These are phyloP conservation scores for Prunus campanulata DNA, from an alignment of 306 rosid species.

Conservation along the genomic window DNA sequence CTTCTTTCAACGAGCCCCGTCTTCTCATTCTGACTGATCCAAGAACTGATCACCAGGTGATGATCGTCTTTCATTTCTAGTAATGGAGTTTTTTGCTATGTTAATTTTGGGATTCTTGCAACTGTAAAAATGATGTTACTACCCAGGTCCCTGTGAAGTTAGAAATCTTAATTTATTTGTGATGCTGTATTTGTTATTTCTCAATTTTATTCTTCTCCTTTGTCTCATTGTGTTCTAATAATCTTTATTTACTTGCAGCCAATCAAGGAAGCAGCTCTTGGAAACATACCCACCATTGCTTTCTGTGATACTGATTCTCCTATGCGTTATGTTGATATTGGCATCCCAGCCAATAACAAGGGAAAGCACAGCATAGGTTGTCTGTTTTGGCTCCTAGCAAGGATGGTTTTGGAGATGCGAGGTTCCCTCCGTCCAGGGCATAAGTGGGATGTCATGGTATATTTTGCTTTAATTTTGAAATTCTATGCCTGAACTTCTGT, in stretches of 20 bases:
- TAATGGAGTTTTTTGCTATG: neutral
- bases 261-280: slow-evolving; percentile 88
- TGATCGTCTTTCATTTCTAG: neutral
- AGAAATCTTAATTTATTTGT: neutral
- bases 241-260: slow-evolving; percentile 50
- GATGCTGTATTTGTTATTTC: neutral
- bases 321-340: slow-evolving; percentile 84
- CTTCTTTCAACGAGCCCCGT: slow-evolving; percentile 85
- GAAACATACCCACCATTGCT: slow-evolving; percentile 88
- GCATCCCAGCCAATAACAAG: slow-evolving; percentile 94
- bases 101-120: neutral
- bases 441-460: slow-evolving; percentile 92
- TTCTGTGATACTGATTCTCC: slow-evolving; percentile 93
- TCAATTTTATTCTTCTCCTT: neutral
- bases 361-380: slow-evolving; percentile 93
- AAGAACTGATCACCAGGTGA: slow-evolving; percentile 90
- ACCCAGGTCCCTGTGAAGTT: neutral
- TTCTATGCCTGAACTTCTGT: neutral
- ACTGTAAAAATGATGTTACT: neutral
- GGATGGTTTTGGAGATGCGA: slow-evolving; percentile 94
- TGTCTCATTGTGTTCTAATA: neutral
- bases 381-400: slow-evolving; percentile 85
- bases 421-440: slow-evolving; percentile 67
- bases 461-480: too few species aligned
- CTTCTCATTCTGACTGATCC: slow-evolving; percentile 90